These are phyloP conservation scores for Citrus inodora DNA, from an alignment of 345 rosid genomes.

Conservation along the genomic window DNA sequence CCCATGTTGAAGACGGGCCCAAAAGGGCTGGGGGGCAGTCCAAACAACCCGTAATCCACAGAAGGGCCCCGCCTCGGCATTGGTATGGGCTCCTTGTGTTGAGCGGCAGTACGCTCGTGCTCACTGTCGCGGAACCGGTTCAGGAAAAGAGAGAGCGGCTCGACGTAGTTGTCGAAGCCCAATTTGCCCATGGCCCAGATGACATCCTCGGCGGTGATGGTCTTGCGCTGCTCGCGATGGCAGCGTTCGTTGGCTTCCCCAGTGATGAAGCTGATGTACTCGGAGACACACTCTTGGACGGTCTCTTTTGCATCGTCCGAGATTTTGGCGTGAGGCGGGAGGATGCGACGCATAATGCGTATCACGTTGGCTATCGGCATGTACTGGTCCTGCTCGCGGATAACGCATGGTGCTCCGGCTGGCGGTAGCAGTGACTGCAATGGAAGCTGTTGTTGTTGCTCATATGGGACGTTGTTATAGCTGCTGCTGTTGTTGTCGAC, in stretches of 20 bases:
- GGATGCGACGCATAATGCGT: constrained; percentile 58
- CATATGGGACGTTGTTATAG: background rate
- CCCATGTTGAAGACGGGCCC: constrained; percentile 6
- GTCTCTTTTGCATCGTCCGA: constrained; percentile 77
- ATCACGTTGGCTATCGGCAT: constrained; percentile 78
- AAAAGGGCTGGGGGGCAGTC: constrained; percentile 2
- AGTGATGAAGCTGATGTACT: constrained; percentile 68
- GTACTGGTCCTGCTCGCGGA: constrained; percentile 61
- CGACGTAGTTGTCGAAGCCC: constrained; percentile 58
- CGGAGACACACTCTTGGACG: constrained; percentile 67
- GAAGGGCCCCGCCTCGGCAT: background rate
- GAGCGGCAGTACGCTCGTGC: constrained; percentile 21
- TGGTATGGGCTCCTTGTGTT: constrained; percentile 8
- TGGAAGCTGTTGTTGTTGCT: background rate
- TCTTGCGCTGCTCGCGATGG: constrained; percentile 69
- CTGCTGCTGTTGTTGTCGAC: background rate
- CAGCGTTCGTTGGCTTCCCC: constrained; percentile 74
- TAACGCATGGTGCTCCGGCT: background rate
- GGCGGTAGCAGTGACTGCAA: too few species aligned
- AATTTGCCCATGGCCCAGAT: constrained; percentile 66
- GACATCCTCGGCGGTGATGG: constrained; percentile 64
- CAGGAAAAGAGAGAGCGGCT: constrained; percentile 40
- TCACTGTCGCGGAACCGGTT: constrained; percentile 48
- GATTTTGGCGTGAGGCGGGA: constrained; percentile 58
- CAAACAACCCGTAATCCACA: constrained; percentile 2